Conservation (phyloP, 352 stramenopile genomes). For the Plasmopara halstedii region DNA sequence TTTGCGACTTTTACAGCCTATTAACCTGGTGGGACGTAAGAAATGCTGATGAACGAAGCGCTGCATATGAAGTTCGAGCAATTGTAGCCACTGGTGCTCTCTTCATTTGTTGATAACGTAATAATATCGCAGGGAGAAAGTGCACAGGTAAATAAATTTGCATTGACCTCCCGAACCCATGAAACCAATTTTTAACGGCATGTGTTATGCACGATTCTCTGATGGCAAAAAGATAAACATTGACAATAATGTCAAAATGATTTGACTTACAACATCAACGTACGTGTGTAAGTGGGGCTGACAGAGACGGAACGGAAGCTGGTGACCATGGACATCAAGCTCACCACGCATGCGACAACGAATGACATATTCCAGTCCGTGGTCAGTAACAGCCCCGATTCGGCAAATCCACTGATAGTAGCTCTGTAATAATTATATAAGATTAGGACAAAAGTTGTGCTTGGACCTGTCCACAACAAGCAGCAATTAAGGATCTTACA, state of each 20-base stretch:
- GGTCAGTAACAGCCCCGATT: slow-evolving; percentile 60
- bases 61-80: slow-evolving; percentile 47
- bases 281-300: slow-evolving; percentile 86
- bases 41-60: slow-evolving; percentile 73
- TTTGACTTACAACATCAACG: neutral
- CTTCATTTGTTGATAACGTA: slow-evolving; percentile 59
- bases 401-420: slow-evolving; percentile 84
- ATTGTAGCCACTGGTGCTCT: slow-evolving; percentile 36
- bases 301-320: slow-evolving; percentile 56
- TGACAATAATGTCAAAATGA: neutral
- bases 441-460: neutral
- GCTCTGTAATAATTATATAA: slow-evolving; percentile 23
- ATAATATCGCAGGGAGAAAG: slow-evolving; percentile 66
- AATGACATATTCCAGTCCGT: slow-evolving; percentile 64
- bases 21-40: slow-evolving; percentile 75
- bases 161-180: slow-evolving; percentile 54
- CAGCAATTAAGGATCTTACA: slow-evolving; percentile 18
- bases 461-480: neutral
- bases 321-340: slow-evolving; percentile 25
- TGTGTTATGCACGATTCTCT: slow-evolving; percentile 82
- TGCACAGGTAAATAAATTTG: slow-evolving; percentile 81
- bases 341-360: slow-evolving; percentile 49
- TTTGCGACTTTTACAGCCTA: neutral
- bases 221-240: slow-evolving; percentile 2
- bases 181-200: slow-evolving; percentile 65